A percentile compares a stretch with the other conserved stretches of the same genome.
Conservation (phyloP, 495 filamentous ascomycete species). For the Tuber indicum region DNA sequence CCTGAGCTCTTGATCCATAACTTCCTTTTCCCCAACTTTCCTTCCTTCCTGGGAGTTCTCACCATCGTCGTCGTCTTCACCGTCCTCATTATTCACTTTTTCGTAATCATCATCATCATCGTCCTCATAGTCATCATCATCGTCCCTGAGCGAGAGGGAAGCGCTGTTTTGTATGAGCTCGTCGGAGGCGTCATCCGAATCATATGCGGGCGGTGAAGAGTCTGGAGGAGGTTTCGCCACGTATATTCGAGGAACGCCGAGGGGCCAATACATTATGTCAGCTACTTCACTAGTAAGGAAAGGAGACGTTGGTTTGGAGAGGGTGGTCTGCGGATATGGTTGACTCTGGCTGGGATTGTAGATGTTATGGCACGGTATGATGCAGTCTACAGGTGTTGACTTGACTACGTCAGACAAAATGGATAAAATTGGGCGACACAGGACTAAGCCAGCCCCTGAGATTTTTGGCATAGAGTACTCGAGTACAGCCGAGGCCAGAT, state of each 20-base stretch:
- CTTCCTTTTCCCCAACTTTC: slow-evolving; percentile 36
- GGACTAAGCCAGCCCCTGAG: background rate
- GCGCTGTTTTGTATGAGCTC: slow-evolving; percentile 41
- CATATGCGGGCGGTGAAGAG: slow-evolving; percentile 42
- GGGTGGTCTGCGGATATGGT: background rate
- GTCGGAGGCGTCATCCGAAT: slow-evolving; percentile 47
- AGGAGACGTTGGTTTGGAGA: background rate
- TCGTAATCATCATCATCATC: slow-evolving; percentile 46
- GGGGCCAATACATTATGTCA: slow-evolving; percentile 85
- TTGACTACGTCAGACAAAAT: background rate
- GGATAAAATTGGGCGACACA: background rate
- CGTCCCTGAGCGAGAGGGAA: slow-evolving; percentile 43
- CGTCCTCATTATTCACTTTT: slow-evolving; percentile 46
- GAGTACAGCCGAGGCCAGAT: background rate
- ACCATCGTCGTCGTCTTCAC: slow-evolving; percentile 7
- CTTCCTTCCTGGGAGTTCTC: slow-evolving; percentile 22
- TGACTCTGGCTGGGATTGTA: background rate
- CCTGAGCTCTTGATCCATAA: slow-evolving; percentile 33
- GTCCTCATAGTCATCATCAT: slow-evolving; percentile 48
- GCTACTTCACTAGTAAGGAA: background rate
- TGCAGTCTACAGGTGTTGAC: background rate
- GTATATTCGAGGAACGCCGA: slow-evolving; percentile 84
- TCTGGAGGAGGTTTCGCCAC: slow-evolving; percentile 58
- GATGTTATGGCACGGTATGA: background rate
- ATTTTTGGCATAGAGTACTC: background rate